Evolutionary conservation across 257 asterid genomes (phyloP), one percentile per base, ranked within the genome.

Genomic region (Ophiorrhiza pumila): DNA sequence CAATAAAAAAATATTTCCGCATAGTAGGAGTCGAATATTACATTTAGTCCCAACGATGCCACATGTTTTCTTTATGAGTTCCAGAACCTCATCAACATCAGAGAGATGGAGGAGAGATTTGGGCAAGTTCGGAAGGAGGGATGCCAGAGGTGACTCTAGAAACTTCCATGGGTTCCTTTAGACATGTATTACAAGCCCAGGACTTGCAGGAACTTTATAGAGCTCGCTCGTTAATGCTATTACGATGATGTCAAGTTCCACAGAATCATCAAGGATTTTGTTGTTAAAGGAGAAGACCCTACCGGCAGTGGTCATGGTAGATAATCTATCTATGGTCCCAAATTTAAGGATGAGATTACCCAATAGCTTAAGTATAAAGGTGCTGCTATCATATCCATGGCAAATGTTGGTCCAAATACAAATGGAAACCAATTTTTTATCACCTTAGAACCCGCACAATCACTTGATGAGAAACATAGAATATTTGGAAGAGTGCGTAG

Each of bases 281-380:
- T 91, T 43, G 96, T 91, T 57, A 98, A 94, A 86, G 99, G 98
- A 75, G 99, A 98, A 59, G 99, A 94, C 46, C 99, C 99, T 45
- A 94, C 99, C 50, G 99, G 91, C 64, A 94, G 97, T 18, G 99
- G 98, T 11, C 89, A 95, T 56, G 99, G 98, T 0, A 98, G 99
- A 69, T 97, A 91, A 82, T 94, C 99, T 64, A 91, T 91, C 69
- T 90, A 91, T 29, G 99, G 98, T 57, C 81, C 90, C 68, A 95
- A 92, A 84, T 95, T 92, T 80, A 98, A 92, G 2, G 99, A 95
- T 62, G 99, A 95, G 88, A 87, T 90, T 62, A 83, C 71, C 58
- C 84, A 87, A 74, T 89, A 92, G 79, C 80, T 95, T 80, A 95
- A 95, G 88, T 97, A 95, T 78, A 92, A 98, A 0, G 99, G 99